Evolutionary conservation across 2,329 filamentous ascomycete genomes (phyloP), one percentile per base, ranked within the genome.

Genomic region (Ilyonectria destructans): DNA sequence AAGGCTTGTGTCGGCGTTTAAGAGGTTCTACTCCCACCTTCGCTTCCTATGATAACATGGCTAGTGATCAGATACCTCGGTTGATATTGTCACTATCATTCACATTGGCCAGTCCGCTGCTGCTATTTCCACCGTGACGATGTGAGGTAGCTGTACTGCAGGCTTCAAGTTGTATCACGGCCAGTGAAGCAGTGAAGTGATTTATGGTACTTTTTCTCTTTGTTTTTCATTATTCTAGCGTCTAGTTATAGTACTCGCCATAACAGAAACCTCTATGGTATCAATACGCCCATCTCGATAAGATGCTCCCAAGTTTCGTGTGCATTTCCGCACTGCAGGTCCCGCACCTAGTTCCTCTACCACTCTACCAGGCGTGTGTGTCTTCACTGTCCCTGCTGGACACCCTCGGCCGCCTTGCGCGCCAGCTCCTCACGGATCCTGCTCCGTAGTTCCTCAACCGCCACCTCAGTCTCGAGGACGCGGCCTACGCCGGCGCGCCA

Each of bases 381-480:
- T 9, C 29, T 31, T 52, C 33, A 65, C 51, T 66, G 49, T 33
- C 35, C 54, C 52, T 65, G 49, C 51, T 58, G 48, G 12, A 40
- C 56, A 7, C 43, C 58, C 58, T 73, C 62, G 21, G 58, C 54
- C 54, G 70, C 71, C 67, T 67, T 72, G 26, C 75, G 78, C 78
- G 80, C 85, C 80, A 91, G 86, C 78, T 87, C 86, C 74, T 91
- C 89, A 68, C 94, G 77, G 58, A 94, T 89, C 81, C 93, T 87
- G 73, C 84, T 83, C 77, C 90, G 86, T 75, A 98, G 76, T 56
- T 86, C 87, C 82, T 97, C 93, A 10, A 91, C 92, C 0, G 95
- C 96, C 61, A 96, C 87, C 85, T 98, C 94, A 0, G 93, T 93
- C 87, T 98, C 95, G 45, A 98, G 83, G 54, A 96, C 91, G 67